phyloP scores from a whole-genome alignment of 306 rosid species.

The Quercus alba region DNA sequence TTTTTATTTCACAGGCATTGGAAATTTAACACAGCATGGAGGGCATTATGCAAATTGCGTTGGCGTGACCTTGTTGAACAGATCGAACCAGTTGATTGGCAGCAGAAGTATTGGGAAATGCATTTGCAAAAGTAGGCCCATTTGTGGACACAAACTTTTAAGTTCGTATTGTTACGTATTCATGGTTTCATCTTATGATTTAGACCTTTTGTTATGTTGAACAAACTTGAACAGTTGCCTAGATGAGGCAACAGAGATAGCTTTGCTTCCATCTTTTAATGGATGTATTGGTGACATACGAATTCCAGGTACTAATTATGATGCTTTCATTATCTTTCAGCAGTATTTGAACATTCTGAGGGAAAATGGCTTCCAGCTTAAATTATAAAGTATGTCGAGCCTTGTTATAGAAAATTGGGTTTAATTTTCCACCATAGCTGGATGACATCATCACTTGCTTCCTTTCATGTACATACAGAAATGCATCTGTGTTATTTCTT shows the following conservation, averaged over 20 bases:
- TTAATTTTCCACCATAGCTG: constrained; percentile 7
- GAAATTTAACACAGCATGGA: constrained; percentile 56
- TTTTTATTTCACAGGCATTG: constrained; percentile 40
- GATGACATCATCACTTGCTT: constrained; percentile 7
- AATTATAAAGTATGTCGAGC: neutral
- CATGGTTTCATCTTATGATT: constrained; percentile 13
- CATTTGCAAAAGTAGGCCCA: constrained; percentile 71
- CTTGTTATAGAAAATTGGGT: neutral
- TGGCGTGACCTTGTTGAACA: constrained; percentile 49
- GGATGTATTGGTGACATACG: constrained; percentile 57
- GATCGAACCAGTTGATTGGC: constrained; percentile 59
- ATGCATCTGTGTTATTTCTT: neutral
- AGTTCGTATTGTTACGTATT: neutral
- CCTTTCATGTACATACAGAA: neutral
- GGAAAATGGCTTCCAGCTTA: constrained; percentile 19
- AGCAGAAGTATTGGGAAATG: constrained; percentile 73
- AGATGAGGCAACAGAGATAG: constrained; percentile 78
- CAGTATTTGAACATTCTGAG: neutral
- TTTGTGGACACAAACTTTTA: constrained; percentile 2
- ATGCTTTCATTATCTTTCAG: neutral
- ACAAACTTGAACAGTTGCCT: constrained; percentile 55
- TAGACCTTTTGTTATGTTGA: constrained; percentile 24
- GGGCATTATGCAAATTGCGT: constrained; percentile 36
- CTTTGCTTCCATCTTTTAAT: constrained; percentile 54
- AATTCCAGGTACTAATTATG: constrained; percentile 57